Conservation (phyloP, 2,329 filamentous ascomycete genomes). For the Aspergillus novoparasiticus region DNA sequence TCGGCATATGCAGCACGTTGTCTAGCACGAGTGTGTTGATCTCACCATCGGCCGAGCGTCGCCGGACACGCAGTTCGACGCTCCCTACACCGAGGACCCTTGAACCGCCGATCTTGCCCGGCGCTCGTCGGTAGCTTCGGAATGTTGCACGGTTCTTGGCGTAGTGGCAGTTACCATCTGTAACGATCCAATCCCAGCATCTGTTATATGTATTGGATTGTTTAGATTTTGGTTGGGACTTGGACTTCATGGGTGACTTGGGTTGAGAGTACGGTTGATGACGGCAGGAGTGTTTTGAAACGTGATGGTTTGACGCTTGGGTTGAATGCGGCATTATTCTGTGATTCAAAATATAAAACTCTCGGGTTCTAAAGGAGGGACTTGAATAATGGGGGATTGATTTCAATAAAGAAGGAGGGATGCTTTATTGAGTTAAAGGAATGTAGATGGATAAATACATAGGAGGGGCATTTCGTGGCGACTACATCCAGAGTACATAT, state of each 20-base stretch:
- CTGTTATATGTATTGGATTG: constrained; percentile 8
- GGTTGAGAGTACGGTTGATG: neutral
- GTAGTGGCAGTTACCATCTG: constrained; percentile 22
- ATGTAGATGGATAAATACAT: too few relatives aligned
- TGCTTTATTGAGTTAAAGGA: too few relatives aligned
- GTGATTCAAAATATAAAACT: neutral
- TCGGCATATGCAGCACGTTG: constrained; percentile 24
- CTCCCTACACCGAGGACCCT: constrained; percentile 24
- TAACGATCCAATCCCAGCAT: constrained; percentile 26
- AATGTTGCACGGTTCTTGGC: constrained; percentile 27
- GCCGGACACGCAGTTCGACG: constrained; percentile 19
- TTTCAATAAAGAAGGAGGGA: too few relatives aligned
- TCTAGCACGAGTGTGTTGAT: constrained; percentile 17
- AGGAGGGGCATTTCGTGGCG: too few relatives aligned
- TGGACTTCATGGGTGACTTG: neutral
- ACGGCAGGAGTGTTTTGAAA: neutral
- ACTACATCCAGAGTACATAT: too few relatives aligned
- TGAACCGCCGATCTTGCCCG: constrained; percentile 17
- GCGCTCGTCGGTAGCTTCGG: constrained; percentile 22
- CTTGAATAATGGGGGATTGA: neutral
- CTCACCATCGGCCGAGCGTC: constrained; percentile 13
- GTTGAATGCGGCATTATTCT: neutral
- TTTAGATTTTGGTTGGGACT: neutral
- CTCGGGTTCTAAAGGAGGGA: neutral
- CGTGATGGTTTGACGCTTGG: neutral